Evolutionary conservation across 2,329 filamentous ascomycete genomes (phyloP).

Genomic region (Trichoderma sp.): DNA sequence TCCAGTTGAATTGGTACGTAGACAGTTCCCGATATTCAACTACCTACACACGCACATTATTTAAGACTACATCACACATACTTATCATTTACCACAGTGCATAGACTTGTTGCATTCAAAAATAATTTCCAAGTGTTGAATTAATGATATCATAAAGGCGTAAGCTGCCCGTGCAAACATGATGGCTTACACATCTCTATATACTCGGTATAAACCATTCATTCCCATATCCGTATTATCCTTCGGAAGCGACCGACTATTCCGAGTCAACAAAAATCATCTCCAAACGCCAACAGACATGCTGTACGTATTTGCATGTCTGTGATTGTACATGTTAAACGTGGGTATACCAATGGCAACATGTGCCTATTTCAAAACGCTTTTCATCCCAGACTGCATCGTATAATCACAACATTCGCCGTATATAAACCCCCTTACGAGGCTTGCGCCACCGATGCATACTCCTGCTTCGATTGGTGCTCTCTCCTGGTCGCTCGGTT

Average conservation of each 20-base stretch:
- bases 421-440: neutral
- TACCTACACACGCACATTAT: neutral
- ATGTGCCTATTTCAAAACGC: neutral
- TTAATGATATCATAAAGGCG: neutral
- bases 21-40: neutral
- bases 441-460: neutral
- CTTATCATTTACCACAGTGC: too few species aligned
- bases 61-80: neutral
- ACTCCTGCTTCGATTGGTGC: conserved; percentile 2
- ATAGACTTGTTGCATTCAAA: neutral
- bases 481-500: conserved; percentile 9
- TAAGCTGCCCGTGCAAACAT: neutral
- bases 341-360: neutral
- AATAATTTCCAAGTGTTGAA: neutral
- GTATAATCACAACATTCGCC: neutral
- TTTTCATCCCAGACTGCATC: neutral
- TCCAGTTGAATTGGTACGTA: neutral
- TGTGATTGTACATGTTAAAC: neutral
- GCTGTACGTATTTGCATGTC: neutral
- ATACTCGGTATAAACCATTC: neutral
- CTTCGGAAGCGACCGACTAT: neutral
- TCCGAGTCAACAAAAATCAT: neutral
- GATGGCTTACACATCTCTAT: neutral
- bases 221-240: neutral
- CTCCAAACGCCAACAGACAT: neutral